Evolutionary conservation across 1,284 basidiomycete species (phyloP), one percentile per base, ranked within the genome.

Genomic region (Cutaneotrichosporon sp.): DNA sequence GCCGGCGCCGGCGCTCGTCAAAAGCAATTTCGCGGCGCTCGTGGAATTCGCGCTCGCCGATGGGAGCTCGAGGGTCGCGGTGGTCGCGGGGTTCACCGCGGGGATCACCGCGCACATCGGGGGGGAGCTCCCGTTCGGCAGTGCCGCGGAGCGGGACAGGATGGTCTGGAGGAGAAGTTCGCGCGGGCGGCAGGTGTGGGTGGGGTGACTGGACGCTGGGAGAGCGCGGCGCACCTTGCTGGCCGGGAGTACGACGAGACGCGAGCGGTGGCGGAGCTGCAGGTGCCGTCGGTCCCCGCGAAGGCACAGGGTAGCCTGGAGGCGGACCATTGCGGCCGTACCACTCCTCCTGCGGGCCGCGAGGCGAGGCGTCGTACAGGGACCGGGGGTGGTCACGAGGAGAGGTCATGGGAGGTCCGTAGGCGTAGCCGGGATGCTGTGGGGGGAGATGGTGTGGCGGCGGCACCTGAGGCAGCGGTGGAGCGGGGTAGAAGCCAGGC

Each of bases 401-500:
- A 18, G 33, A 25, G 10, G 34, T 38, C 22, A 38, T 36, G 6
- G 47, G 25, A 14, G 47, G 25, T 16, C 22, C 45, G 51, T 53
- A 53, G 7, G 51, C 22, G 14, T 53, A 53, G 51, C 34, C 29
- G 6, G 25, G 10, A 22, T 36, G n/a, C n/a, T 22, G 50, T 18
- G 20, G 38, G 10, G 25, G 36, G 4, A 45, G 16, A 13, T 43
- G 43, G 38, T 42, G 38, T 2, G 52, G 52, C 9, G 52, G 52
- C 9, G 33, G 52, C 34, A 24, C 33, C 5, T 22, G 52, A 8
- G 52, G 34, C 54, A 45, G 10, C 16, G 29, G 42, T 36, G 34
- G 24, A 16, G 54, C 22, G 9, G 54, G 54, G n/a, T 56, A 56
- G 38, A 45, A 56, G n/a, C 42, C 29, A 14, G 42, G 54, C 24